phyloP scores from a whole-genome alignment of 2,329 filamentous ascomycete species.

The Juglanconis oblonga region DNA sequence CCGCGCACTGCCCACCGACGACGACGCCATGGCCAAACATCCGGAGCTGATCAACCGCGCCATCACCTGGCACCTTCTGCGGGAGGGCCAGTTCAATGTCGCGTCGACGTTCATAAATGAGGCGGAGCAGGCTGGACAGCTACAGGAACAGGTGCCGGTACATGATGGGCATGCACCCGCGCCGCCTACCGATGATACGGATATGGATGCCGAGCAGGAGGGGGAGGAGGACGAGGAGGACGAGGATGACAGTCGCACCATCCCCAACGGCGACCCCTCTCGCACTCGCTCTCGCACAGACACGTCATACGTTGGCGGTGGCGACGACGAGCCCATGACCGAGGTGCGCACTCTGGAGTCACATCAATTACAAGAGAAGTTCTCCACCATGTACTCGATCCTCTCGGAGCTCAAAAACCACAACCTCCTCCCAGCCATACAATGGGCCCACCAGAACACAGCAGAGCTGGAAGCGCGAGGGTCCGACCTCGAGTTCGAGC shows the following conservation, averaged over 20 bases:
- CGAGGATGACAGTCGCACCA: slow-evolving; percentile 6
- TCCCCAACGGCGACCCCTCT: not conserved
- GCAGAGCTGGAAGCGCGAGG: slow-evolving; percentile 72
- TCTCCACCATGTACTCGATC: slow-evolving; percentile 88
- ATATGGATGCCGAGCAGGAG: slow-evolving; percentile 16
- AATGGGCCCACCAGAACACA: slow-evolving; percentile 76
- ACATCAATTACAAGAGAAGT: slow-evolving; percentile 71
- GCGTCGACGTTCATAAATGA: slow-evolving; percentile 83
- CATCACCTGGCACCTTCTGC: slow-evolving; percentile 92
- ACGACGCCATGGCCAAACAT: slow-evolving; percentile 75
- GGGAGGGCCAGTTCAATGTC: slow-evolving; percentile 89
- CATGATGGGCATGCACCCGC: not conserved
- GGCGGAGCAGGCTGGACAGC: slow-evolving; percentile 37
- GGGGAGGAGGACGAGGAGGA: not conserved
- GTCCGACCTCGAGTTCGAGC: slow-evolving; percentile 92
- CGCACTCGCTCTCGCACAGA: not conserved
- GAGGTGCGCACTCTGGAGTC: slow-evolving; percentile 60
- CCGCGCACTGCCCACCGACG: slow-evolving; percentile 70
- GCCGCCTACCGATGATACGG: slow-evolving; percentile 9
- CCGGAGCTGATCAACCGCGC: slow-evolving; percentile 82
- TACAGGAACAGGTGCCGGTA: slow-evolving; percentile 5
- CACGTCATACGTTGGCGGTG: not conserved
- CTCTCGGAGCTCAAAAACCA: slow-evolving; percentile 71
- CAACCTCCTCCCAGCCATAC: slow-evolving; percentile 79
- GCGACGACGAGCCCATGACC: slow-evolving; percentile 20